Evolutionary conservation across 192 early-diverging fungal species (phyloP).

Genomic region (Coemansia sp.): DNA sequence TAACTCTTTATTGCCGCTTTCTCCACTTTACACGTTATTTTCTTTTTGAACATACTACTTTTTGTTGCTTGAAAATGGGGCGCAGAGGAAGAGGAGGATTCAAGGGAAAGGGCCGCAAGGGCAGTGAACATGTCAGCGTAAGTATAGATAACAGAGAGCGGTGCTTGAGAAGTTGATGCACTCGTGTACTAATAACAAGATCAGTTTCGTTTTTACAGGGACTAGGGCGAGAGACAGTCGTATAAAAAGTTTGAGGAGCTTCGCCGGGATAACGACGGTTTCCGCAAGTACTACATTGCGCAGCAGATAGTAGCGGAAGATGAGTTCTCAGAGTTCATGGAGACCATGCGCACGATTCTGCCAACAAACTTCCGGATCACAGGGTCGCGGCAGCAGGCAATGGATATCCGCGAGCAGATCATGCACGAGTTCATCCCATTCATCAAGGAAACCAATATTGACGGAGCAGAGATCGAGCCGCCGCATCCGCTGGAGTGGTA

Average conservation of each 20-base stretch:
- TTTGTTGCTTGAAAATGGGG: not conserved
- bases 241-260: constrained; percentile 51
- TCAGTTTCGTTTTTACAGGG: not conserved
- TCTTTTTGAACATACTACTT: no score
- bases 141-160: constrained; percentile 13
- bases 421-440: constrained; percentile 61
- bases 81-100: constrained; percentile 17
- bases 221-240: constrained; percentile 40
- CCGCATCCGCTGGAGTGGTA: constrained; percentile 82
- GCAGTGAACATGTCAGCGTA: constrained; percentile 26
- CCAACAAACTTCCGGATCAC: constrained; percentile 95
- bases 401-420: constrained; percentile 54
- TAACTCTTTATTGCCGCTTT: no score
- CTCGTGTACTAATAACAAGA: not conserved
- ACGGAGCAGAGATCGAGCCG: constrained; percentile 71
- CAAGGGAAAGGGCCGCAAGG: constrained; percentile 10
- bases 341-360: constrained; percentile 66
- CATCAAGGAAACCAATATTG: constrained; percentile 58
- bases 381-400: constrained; percentile 66
- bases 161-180: not conserved
- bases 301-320: constrained; percentile 68
- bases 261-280: constrained; percentile 50
- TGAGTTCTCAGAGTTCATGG: constrained; percentile 79
- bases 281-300: constrained; percentile 53
- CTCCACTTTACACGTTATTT: not conserved